Evolutionary conservation across 768 basidiomycete species (phyloP), one percentile per base, ranked within the genome.

Genomic region (Pisolithus albus): DNA sequence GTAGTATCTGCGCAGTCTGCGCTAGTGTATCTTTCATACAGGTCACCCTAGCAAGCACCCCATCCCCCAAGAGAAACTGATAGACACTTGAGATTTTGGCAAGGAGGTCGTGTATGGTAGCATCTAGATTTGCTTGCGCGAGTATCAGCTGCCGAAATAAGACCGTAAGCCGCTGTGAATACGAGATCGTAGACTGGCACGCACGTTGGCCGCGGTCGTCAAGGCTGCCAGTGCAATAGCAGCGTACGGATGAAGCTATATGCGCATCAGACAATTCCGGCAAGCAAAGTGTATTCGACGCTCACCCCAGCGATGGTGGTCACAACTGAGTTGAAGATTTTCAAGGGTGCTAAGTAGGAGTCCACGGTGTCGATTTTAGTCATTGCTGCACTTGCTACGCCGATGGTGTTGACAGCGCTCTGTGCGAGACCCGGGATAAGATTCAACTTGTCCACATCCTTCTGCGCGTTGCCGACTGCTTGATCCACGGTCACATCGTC

Each of bases 191-290:
- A 8, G 7, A 47, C 8, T 40, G 19, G 47, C 36, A 41, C 46
- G 38, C 19, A 49, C 51, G 24, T 50, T 37, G 37, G 47, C 50
- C 4, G 51, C 47, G 21, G 19, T 28, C 21, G 26, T 26, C 51
- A 52, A 32, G 4, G 47, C 40, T n/a, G 37, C 34, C 37, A 50
- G 5, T 30, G 47, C 47, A 40, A 39, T 40, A 21, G 48, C 40
- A 9, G 47, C 26, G 28, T 52, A 52, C 13, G 51, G 51, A 50
- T 52, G 51, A 7, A 52, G 19, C 51, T 52, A 21, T 18, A 18
- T 26, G 15, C n/a, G 19, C 11, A 15, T 18, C 23, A 21, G 19
- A 50, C 19, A 21, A 18, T 11, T 13, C 19, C 10, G 13, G 19
- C 10, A 13, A 21, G 19, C 7, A 11, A 42, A 34, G 13, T 34